Percentiles rank a stretch among this genome's conserved stretches.
phyloP scores from a whole-genome alignment of 768 basidiomycete species.

The Serendipita vermifera region DNA sequence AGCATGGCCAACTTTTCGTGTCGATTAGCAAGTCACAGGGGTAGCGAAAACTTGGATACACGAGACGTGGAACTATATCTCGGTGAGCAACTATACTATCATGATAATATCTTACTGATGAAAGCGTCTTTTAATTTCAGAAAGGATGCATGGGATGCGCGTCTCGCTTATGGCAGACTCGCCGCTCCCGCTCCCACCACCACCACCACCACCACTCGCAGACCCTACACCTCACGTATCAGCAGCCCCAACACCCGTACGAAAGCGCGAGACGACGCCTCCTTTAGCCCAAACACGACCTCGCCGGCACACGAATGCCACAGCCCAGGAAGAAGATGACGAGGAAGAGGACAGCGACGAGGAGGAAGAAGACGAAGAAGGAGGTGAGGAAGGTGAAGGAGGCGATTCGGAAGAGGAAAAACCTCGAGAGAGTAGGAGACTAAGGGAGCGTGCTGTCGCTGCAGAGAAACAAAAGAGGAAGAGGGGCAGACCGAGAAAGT shows the following conservation, averaged over 20 bases:
- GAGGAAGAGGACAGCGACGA: conserved; percentile 28
- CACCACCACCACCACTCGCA: not conserved
- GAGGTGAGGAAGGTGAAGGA: conserved; percentile 19
- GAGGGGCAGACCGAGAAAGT: not conserved
- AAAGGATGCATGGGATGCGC: no score
- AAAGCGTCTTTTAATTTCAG: no score
- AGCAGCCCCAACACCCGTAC: no score
- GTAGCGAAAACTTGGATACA: not conserved
- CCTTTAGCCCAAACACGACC: not conserved
- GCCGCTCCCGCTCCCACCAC: not conserved
- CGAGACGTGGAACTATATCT: not conserved
- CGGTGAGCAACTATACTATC: not conserved
- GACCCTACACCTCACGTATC: not conserved
- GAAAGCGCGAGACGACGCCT: not conserved
- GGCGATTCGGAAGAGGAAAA: not conserved
- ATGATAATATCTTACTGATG: not conserved
- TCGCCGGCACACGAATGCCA: not conserved
- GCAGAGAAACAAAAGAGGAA: not conserved
- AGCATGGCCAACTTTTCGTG: conserved; percentile 1
- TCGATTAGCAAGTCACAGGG: not conserved
- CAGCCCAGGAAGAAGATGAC: not conserved
- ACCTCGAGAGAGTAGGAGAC: not conserved
- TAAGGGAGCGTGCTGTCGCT: not conserved
- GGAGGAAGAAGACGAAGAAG: conserved; percentile 22
- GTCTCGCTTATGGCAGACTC: not conserved